A percentile compares a stretch with the other conserved stretches of the same genome.
Conservation (phyloP, 352 stramenopile species). For the Aphanomyces invadans region DNA sequence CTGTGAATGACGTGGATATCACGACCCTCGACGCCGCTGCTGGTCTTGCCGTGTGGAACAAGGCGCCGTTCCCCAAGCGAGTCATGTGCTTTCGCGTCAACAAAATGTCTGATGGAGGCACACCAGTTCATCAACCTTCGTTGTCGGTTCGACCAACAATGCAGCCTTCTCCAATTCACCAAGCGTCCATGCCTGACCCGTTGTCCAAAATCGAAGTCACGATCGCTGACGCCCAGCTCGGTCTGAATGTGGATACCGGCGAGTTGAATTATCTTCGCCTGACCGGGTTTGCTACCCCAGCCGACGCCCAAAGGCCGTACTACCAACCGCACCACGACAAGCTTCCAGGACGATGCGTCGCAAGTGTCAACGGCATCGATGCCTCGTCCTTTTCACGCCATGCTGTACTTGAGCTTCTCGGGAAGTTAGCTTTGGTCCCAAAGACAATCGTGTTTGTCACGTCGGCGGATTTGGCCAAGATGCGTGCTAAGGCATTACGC, state of each 20-base stretch:
- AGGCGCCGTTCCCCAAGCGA: neutral
- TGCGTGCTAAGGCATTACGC: conserved; percentile 24
- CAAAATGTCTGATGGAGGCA: too few relatives aligned
- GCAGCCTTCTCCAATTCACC: too few relatives aligned
- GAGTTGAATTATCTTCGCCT: conserved; percentile 33
- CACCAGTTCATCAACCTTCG: too few relatives aligned
- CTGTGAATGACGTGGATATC: conserved; percentile 39
- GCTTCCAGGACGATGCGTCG: conserved; percentile 44
- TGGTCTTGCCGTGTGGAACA: neutral
- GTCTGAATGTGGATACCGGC: conserved; percentile 40
- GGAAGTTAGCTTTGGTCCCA: conserved; percentile 34
- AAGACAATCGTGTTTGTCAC: conserved; percentile 49
- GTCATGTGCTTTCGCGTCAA: conserved; percentile 25
- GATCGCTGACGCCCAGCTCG: conserved; percentile 29
- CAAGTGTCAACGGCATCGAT: conserved; percentile 55
- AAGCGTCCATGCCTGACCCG: neutral
- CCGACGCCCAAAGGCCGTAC: conserved; percentile 32
- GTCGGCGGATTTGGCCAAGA: conserved; percentile 27
- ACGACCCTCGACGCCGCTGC: conserved; percentile 26
- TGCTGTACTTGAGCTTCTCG: conserved; percentile 35
- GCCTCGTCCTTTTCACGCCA: conserved; percentile 33
- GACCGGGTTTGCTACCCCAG: conserved; percentile 36
- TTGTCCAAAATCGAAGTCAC: neutral
- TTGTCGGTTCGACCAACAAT: too few relatives aligned
- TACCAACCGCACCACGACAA: conserved; percentile 36